Evolutionary conservation across 2,329 filamentous ascomycete genomes (phyloP).

Genomic region (Ophiostoma novo-ulmi): DNA sequence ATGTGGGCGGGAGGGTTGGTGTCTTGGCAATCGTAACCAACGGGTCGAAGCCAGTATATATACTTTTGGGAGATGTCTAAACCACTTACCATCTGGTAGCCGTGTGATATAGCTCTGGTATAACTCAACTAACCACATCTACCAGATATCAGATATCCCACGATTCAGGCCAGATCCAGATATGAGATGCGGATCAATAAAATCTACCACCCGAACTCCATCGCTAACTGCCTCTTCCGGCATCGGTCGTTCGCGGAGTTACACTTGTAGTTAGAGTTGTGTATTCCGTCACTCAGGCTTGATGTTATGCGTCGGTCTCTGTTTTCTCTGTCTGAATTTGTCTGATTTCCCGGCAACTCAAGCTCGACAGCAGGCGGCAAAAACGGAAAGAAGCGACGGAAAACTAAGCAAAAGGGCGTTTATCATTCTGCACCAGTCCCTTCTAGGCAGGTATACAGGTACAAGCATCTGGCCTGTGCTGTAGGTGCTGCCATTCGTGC

Average conservation of each 20-base stretch:
- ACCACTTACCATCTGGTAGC: no score
- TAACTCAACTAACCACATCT: no score
- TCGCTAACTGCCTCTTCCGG: constrained; percentile 12
- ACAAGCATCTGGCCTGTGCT: not conserved
- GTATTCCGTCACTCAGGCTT: no score
- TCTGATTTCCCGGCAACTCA: not conserved
- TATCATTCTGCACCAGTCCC: not conserved
- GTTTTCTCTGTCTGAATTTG: not conserved
- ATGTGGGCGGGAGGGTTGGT: not conserved
- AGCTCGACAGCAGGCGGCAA: not conserved
- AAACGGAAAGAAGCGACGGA: not conserved
- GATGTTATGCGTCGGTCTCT: not conserved
- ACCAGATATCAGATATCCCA: not conserved
- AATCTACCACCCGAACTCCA: not conserved
- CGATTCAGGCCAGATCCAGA: not conserved
- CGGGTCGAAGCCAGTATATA: not conserved
- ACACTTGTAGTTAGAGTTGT: not conserved
- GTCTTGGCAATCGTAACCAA: constrained; percentile 5
- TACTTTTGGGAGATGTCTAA: not conserved
- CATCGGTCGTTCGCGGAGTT: not conserved
- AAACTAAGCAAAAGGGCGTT: not conserved
- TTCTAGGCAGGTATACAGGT: constrained; percentile 10
- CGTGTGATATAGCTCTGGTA: no score
- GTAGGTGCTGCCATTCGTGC: not conserved
- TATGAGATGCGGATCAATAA: constrained; percentile 4